A percentile compares a stretch with the other conserved stretches of the same genome.
Evolutionary conservation across 1,284 basidiomycete species (phyloP).

Genomic region (Peniophora sp.): DNA sequence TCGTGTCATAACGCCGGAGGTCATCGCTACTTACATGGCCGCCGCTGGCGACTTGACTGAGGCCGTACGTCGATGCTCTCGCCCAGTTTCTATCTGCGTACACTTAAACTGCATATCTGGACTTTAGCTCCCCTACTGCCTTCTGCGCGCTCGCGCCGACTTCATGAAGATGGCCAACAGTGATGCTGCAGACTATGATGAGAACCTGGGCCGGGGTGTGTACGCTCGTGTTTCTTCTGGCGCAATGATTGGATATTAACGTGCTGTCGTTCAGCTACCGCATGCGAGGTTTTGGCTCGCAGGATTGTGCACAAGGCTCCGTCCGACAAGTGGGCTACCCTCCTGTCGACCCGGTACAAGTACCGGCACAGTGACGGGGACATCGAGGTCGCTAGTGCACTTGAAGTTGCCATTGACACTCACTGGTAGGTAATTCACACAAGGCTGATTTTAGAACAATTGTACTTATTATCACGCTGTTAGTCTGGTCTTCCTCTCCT

Average conservation of each 20-base stretch:
- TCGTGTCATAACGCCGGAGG: slow-evolving; percentile 63
- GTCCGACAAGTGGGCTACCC: slow-evolving; percentile 52
- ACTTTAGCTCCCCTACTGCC: slow-evolving; percentile 64
- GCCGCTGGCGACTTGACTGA: slow-evolving; percentile 76
- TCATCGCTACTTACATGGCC: slow-evolving; percentile 54
- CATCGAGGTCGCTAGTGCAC: slow-evolving; percentile 66
- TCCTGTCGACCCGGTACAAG: slow-evolving; percentile 76
- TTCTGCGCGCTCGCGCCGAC: slow-evolving; percentile 72
- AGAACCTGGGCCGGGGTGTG: slow-evolving; percentile 74
- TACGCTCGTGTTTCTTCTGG: not conserved
- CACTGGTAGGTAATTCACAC: slow-evolving; percentile 46
- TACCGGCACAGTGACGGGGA: slow-evolving; percentile 71
- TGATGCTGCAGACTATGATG: slow-evolving; percentile 78
- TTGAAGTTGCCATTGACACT: slow-evolving; percentile 82
- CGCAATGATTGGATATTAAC: not conserved
- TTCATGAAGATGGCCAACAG: slow-evolving; percentile 72
- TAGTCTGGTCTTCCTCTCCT: slow-evolving; percentile 81
- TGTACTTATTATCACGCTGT: not conserved
- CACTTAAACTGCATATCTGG: not conserved
- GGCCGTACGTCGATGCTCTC: slow-evolving; percentile 43
- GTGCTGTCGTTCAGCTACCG: slow-evolving; percentile 40
- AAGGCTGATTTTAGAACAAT: not conserved
- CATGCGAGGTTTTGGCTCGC: slow-evolving; percentile 86
- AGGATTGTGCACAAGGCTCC: slow-evolving; percentile 66
- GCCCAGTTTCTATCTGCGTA: not conserved